These are phyloP conservation scores for Paramecium sexaurelia DNA, from an alignment of 73 alveolate genomes.

Conservation along the genomic window DNA sequence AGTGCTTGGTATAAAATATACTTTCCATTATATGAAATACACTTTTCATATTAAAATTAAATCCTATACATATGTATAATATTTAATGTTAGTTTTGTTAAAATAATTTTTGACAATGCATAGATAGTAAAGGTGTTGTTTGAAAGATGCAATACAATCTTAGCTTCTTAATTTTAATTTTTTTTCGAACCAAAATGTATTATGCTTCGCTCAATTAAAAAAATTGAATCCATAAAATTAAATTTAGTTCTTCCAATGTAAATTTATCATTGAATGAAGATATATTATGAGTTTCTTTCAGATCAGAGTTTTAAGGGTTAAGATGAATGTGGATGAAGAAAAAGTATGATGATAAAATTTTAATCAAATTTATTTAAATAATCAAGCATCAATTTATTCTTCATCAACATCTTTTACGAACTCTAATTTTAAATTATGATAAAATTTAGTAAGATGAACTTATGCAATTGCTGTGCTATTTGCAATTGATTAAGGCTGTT, in stretches of 20 bases:
- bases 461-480: constrained; percentile 38
- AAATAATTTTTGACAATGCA: too few species aligned
- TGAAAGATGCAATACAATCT: constrained; percentile 10
- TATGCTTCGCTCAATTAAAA: neutral
- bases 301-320: neutral
- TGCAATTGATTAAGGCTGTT: neutral
- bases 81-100: too few species aligned
- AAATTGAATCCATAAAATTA: neutral
- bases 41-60: too few species aligned
- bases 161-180: constrained; percentile 38
- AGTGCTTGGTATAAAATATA: constrained; percentile 1
- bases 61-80: too few species aligned
- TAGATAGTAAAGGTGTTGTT: constrained; percentile 18
- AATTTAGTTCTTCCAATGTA: neutral
- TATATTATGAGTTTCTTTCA: constrained; percentile 12
- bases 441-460: constrained; percentile 16
- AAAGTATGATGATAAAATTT: neutral
- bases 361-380: neutral
- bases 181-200: constrained; percentile 12
- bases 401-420: constrained; percentile 12
- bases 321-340: neutral
- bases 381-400: neutral
- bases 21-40: constrained; percentile 41
- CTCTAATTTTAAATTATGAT: neutral
- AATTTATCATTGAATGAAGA: constrained; percentile 32